Conservation (phyloP, 208 protist genomes). For the Endotrypanum monterogeii region DNA sequence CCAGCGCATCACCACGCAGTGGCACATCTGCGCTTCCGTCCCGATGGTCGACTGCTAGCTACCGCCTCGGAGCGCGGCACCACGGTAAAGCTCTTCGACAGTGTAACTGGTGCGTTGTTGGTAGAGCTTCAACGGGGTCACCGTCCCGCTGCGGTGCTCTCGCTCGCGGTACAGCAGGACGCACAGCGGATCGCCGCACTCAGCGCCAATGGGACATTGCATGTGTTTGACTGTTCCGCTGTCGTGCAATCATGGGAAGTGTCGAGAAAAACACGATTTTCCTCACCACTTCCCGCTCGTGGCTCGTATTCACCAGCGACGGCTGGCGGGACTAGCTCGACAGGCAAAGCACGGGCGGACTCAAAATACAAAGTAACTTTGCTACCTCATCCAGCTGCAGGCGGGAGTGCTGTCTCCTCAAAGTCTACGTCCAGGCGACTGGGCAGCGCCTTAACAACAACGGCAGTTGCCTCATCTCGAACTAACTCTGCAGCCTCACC, state of each 20-base stretch:
- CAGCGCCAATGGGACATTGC: conserved; percentile 60
- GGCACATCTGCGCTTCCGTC: conserved; percentile 33
- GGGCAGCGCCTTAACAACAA: neutral
- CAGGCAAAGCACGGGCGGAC: conserved; percentile 21
- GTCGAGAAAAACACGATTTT: neutral
- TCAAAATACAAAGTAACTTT: conserved; percentile 20
- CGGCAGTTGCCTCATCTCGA: conserved; percentile 2
- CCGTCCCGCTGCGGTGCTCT: conserved; percentile 40
- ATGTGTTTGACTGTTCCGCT: conserved; percentile 51
- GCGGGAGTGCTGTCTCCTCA: neutral
- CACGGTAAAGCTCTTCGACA: conserved; percentile 71
- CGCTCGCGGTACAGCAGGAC: conserved; percentile 47
- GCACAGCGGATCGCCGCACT: conserved; percentile 45
- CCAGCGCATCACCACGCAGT: conserved; percentile 40
- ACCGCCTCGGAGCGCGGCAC: conserved; percentile 66
- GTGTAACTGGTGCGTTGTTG: conserved; percentile 33
- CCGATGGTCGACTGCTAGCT: conserved; percentile 43
- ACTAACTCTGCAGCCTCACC: neutral
- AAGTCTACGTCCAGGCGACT: conserved; percentile 1
- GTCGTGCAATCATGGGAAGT: conserved; percentile 27
- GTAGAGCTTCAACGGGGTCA: conserved; percentile 50
- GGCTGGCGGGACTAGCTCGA: neutral
- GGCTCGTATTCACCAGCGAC: neutral
- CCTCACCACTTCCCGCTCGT: neutral
- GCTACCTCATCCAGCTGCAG: neutral